phyloP scores from a whole-genome alignment of 2,329 filamentous ascomycete species.

The Mariannaea elegans region DNA sequence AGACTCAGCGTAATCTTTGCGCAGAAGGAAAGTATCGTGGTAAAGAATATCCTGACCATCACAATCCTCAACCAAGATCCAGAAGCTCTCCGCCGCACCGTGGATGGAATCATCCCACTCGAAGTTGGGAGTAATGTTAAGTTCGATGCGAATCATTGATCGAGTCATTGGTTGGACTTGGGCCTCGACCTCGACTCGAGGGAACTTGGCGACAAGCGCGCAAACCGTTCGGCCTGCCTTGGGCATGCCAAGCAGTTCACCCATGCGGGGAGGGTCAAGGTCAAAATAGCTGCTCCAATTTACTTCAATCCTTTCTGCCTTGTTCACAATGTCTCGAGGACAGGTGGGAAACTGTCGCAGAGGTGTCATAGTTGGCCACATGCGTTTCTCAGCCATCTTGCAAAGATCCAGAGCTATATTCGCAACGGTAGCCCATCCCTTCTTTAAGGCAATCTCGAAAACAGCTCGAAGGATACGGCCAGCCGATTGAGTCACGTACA shows the following conservation, averaged over 20 bases:
- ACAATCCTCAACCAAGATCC: conserved; percentile 97
- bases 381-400: conserved; percentile 99
- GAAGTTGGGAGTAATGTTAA: conserved; percentile 93
- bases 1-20: conserved; percentile 84
- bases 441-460: conserved; percentile 97
- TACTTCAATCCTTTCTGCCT: conserved; percentile 94
- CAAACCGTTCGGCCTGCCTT: conserved; percentile 89
- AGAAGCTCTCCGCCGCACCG: conserved; percentile 89
- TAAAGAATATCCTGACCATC: conserved; percentile 96
- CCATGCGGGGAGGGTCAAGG: conserved; percentile 94
- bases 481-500: conserved; percentile 97
- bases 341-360: conserved; percentile 88
- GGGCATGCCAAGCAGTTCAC: conserved; percentile 89
- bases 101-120: conserved; percentile 94
- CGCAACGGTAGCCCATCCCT: conserved; percentile 93
- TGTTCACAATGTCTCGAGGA: conserved; percentile 85
- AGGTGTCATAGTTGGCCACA: conserved; percentile 99
- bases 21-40: conserved; percentile 92
- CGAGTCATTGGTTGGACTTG: conserved; percentile 95
- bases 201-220: conserved; percentile 88
- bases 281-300: conserved; percentile 95
- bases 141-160: conserved; percentile 88
- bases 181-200: conserved; percentile 89
- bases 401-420: conserved; percentile 93
- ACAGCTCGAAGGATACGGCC: conserved; percentile 94